These are phyloP conservation scores for Fragilaria crotonensis DNA, from an alignment of 108 stramenopile species.

Conservation along the genomic window DNA sequence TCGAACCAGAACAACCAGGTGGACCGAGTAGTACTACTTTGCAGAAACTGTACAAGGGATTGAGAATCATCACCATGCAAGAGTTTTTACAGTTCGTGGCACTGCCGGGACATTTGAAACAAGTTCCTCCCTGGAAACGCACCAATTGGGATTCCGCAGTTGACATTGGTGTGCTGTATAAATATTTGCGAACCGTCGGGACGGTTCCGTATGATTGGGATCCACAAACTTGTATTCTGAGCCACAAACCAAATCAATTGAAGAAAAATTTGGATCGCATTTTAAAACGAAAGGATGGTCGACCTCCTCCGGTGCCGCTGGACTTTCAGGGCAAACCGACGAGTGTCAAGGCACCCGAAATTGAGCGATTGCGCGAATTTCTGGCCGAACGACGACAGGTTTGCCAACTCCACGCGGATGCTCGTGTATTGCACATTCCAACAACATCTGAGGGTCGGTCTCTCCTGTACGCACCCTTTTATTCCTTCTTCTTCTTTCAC, in stretches of 20 bases:
- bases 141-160: conserved; percentile 42
- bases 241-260: not conserved
- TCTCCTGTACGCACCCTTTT: conserved; percentile 40
- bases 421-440: conserved; percentile 35
- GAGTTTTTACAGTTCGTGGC: conserved; percentile 69
- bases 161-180: not conserved
- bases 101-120: conserved; percentile 34
- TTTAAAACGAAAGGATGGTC: not conserved
- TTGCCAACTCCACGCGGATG: conserved; percentile 44
- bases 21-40: conserved; percentile 7
- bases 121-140: conserved; percentile 23
- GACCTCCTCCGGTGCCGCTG: conserved; percentile 7
- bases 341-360: conserved; percentile 35
- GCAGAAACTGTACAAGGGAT: conserved; percentile 53
- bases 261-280: not conserved
- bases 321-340: conserved; percentile 5
- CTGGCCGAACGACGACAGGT: conserved; percentile 34
- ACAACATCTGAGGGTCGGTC: conserved; percentile 1
- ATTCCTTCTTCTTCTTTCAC: conserved; percentile 53
- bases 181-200: conserved; percentile 36
- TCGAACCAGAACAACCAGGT: conserved; percentile 1
- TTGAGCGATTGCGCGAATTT: conserved; percentile 53
- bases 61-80: conserved; percentile 75
- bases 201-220: conserved; percentile 40
- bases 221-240: conserved; percentile 36